Conservation (phyloP, 768 basidiomycete species). For the Gloeophyllum trabeum region DNA sequence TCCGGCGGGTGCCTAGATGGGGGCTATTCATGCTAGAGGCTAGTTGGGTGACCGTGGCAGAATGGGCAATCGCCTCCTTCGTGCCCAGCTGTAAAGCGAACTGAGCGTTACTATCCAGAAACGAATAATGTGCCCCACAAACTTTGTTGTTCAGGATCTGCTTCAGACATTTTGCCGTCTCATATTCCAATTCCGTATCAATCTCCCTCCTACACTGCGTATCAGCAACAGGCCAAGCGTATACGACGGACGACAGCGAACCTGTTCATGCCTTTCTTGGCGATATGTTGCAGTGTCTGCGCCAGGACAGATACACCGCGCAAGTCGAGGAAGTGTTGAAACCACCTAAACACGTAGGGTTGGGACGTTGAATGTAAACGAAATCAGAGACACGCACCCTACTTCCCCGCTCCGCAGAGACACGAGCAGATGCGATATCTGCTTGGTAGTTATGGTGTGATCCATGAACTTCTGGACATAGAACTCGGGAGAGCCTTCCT, state of each 20-base stretch:
- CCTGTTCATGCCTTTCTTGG: conserved; percentile 58
- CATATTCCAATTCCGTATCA: conserved; percentile 73
- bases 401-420: conserved; percentile 75
- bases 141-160: conserved; percentile 66
- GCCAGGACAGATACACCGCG: conserved; percentile 82
- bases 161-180: conserved; percentile 80
- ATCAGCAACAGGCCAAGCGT: neutral
- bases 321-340: conserved; percentile 59
- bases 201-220: conserved; percentile 33
- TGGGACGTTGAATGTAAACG: neutral
- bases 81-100: conserved; percentile 43
- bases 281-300: conserved; percentile 65
- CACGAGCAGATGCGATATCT: conserved; percentile 64
- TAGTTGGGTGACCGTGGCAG: conserved; percentile 67
- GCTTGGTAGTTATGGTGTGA: conserved; percentile 71
- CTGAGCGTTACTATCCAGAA: no score
- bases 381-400: conserved; percentile 32
- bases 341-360: conserved; percentile 47
- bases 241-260: conserved; percentile 16
- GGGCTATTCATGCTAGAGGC: conserved; percentile 76
- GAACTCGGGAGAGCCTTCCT: conserved; percentile 80
- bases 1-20: conserved; percentile 65
- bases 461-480: conserved; percentile 88
- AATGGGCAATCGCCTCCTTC: conserved; percentile 63
- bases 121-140: no score